Evolutionary conservation across 305 asterid species (phyloP), one percentile per base, ranked within the genome.

Genomic region (Euphrasia arctica): DNA sequence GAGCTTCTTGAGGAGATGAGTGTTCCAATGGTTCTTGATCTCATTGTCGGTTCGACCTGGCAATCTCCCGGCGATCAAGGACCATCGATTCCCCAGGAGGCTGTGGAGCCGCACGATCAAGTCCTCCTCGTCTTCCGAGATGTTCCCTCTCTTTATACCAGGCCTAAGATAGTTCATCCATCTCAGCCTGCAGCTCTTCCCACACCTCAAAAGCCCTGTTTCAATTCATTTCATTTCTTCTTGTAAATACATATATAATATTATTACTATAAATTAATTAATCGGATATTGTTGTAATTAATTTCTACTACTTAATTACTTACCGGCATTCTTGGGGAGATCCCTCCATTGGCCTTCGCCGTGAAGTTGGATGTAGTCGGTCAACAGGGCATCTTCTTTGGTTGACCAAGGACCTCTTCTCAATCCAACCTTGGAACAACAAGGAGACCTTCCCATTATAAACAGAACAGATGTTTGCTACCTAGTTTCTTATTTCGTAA

Each of bases 31-130:
- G 34, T 77, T 80, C 51, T 80, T 75, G 28, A 80, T 75, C 77
- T 77, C 85, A 70, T 77, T 80, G 74, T 81, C 86, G 1, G 86
- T 81, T 76, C 83, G 82, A 67, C 83, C 86, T 0, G 83, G 77
- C 69, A 81, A 69, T 54, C 80, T 67, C n/a, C 82, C 82, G 3
- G 83, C 81, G 5, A 81, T 81, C 69, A 81, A 72, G 10, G 83
- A 81, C 86, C 86, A 81, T 4, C 84, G 73, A 63, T 79, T 82
- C 0, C 88, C 88, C 1, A 79, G 78, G 12, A 82, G 79, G 4
- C 72, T 62, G 56, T 79, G 85, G 0, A 79, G 77, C 63, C 85
- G 76, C 18, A 75, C 69, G 48, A 79, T 77, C 8, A 82, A 62
- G 58, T 82, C 85, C 59, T 82, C 88, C 56, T 82, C 88, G 6